phyloP scores from a whole-genome alignment of 1,284 basidiomycete genomes.

The Fomes fomentarius region DNA sequence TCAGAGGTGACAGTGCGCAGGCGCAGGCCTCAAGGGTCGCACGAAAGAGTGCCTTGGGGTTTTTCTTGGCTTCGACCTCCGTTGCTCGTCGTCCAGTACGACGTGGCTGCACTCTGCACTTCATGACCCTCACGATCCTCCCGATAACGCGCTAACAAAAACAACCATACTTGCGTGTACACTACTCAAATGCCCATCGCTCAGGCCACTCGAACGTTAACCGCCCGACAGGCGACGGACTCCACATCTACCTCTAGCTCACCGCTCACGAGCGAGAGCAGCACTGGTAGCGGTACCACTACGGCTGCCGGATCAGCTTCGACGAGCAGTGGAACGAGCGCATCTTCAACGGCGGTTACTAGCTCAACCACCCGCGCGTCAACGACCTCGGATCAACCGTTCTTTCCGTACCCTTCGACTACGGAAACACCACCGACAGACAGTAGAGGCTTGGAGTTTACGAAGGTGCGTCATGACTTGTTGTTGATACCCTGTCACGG shows the following conservation, averaged over 20 bases:
- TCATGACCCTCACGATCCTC: slow-evolving; percentile 4
- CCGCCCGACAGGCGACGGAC: not conserved
- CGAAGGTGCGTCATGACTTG: slow-evolving; percentile 10
- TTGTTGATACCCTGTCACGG: not conserved
- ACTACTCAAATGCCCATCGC: slow-evolving; percentile 1
- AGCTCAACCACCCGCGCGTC: not conserved
- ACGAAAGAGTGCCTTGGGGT: too few species aligned
- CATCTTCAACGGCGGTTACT: not conserved
- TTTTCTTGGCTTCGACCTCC: too few species aligned
- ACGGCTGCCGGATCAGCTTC: not conserved
- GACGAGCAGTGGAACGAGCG: not conserved
- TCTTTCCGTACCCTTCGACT: slow-evolving; percentile 20
- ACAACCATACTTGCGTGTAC: too few species aligned
- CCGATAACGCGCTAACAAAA: not conserved
- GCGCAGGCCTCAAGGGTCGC: not conserved
- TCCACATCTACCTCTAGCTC: not conserved
- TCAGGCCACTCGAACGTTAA: not conserved
- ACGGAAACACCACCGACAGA: not conserved
- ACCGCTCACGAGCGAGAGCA: not conserved
- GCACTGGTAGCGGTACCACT: not conserved
- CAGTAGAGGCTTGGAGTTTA: slow-evolving; percentile 1
- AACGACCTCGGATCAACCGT: slow-evolving; percentile 8
- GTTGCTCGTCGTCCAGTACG: slow-evolving; percentile 15
- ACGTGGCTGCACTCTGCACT: slow-evolving; percentile 8
- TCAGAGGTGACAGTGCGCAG: slow-evolving; percentile 8